Evolutionary conservation across 495 filamentous ascomycete species (phyloP).

Genomic region (Trichocladium uniseriatum): DNA sequence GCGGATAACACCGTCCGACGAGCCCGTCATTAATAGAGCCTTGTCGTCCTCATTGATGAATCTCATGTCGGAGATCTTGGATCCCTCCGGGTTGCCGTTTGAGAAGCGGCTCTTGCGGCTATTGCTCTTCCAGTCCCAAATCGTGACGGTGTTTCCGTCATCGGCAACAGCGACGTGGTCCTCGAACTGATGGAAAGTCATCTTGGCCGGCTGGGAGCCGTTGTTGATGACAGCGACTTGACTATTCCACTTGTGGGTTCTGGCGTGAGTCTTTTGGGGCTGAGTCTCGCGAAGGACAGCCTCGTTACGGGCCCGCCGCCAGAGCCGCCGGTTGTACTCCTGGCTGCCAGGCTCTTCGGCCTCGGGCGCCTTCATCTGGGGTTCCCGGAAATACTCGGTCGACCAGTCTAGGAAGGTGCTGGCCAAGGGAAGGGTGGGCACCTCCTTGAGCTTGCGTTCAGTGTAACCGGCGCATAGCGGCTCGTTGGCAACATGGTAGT

Average conservation of each 20-base stretch:
- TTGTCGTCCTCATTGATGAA: slow-evolving; percentile 99
- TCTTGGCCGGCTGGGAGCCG: slow-evolving; percentile 73
- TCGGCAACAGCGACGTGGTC: slow-evolving; percentile 91
- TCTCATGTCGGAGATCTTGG: slow-evolving; percentile 84
- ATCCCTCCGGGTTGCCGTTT: slow-evolving; percentile 83
- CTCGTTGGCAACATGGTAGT: slow-evolving; percentile 66
- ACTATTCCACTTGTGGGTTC: slow-evolving; percentile 74
- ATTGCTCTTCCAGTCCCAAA: slow-evolving; percentile 86
- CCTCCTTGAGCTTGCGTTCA: slow-evolving; percentile 44
- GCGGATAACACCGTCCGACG: slow-evolving; percentile 86
- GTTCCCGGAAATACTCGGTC: slow-evolving; percentile 96
- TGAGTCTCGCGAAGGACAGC: slow-evolving; percentile 84
- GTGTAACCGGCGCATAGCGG: slow-evolving; percentile 67
- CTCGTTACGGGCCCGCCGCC: slow-evolving; percentile 89
- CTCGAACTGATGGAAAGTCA: slow-evolving; percentile 98
- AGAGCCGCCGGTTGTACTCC: slow-evolving; percentile 94
- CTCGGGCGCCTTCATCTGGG: slow-evolving; percentile 94
- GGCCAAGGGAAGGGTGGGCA: slow-evolving; percentile 59
- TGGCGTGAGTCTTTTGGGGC: slow-evolving; percentile 78
- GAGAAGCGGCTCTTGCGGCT: slow-evolving; percentile 74
- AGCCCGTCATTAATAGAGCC: slow-evolving; percentile 86
- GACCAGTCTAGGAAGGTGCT: slow-evolving; percentile 92
- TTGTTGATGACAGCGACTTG: slow-evolving; percentile 73
- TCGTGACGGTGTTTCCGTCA: slow-evolving; percentile 75
- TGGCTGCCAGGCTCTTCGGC: slow-evolving; percentile 92